Base-by-base conservation (phyloP, 2,329 filamentous ascomycete species). In the Penicillium sp. region DNA sequence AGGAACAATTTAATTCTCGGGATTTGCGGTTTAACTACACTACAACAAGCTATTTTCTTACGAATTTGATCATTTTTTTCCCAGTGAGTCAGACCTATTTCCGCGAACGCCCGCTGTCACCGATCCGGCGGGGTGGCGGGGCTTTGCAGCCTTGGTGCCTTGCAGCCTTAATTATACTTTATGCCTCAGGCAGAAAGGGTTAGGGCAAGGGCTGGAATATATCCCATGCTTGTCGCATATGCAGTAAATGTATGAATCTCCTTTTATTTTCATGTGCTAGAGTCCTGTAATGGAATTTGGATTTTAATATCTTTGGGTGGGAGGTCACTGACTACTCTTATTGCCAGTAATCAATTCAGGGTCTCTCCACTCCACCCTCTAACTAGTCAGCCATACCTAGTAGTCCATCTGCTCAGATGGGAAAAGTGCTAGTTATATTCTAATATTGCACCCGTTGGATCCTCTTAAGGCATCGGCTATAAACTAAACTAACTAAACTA, bases 101-200 rank as follows among this genome's bases (percentile, higher is more conserved):
- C 47, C 46, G 40, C 25, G 5, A 52, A 39, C 21, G 18, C 47
- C 39, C 41, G 23, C 23, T 32, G 25, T 54, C 38, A 37, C 47
- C 12, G 34, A 55, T 45, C 47, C 40, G 40, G 52, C 52, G 52
- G 52, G 52, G 47, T 55, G 52, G 52, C 41, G 52, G 52, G 47
- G 52, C 47, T 32, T 50, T 45, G 46, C 10, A 10, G 46, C 46
- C 52, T 40, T 29, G 6, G 1, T 18, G 47, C 40, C 41, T 41
- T 46, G 4, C 0, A 25, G 41, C 50, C 50, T 46, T 38, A 2
- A 0, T 27, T 18, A 23, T 6, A 3, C 4, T 21, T 29, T 1
- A 1, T 3, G 21, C 50, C 42, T 35, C 16, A 40, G 44, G 46
- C 46, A 10, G n/a, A 0, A 4, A 51, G 34, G 51, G 51, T 46